Evolutionary conservation across 495 filamentous ascomycete species (phyloP), one percentile per base, ranked within the genome.

Genomic region (Aspergillus heteromorphus): DNA sequence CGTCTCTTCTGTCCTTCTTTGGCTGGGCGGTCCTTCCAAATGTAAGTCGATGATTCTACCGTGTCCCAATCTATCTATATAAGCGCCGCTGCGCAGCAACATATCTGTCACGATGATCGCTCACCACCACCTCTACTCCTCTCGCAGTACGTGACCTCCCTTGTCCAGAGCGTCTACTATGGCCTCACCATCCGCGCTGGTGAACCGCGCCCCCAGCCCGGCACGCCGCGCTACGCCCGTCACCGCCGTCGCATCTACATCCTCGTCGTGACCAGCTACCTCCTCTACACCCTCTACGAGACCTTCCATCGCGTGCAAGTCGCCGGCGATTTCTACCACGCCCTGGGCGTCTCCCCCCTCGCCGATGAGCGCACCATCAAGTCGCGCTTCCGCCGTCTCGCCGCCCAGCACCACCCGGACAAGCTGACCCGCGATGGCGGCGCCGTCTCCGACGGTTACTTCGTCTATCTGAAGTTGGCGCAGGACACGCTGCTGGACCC

Each of bases 261-360:
- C 66, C 67, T 82, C 48, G 88, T 97, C 58, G 86, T 97, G 16
- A 69, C 84, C 36, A 65, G 81, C 41, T 98, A 97, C 72, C 86
- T 98, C 17, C 72, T 88, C 55, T 97, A 96, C 75, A 97, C 89
- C 30, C 84, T 98, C 61, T 96, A 91, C 73, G 92, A 97, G 72
- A 86, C 87, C 51, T 89, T 96, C 76, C 86, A 87, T 70, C 80
- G 87, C 42, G 73, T 97, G 2, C 86, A 82, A 38, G 74, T 78
- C 49, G 72, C 76, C 0, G 83, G 86, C 19, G 81, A 87, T 74
- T 96, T 88, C 73, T 97, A 96, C 72, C 71, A 80, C 42, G 81
- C 81, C 40, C 78, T 98, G 0, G 81, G 80, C 14, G 76, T 96
- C 0, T 78, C 84, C 8, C 77, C 83, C 25, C 65, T 80, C 53